Conservation (phyloP, 2,329 filamentous ascomycete species). For the Aspergillus sp. region DNA sequence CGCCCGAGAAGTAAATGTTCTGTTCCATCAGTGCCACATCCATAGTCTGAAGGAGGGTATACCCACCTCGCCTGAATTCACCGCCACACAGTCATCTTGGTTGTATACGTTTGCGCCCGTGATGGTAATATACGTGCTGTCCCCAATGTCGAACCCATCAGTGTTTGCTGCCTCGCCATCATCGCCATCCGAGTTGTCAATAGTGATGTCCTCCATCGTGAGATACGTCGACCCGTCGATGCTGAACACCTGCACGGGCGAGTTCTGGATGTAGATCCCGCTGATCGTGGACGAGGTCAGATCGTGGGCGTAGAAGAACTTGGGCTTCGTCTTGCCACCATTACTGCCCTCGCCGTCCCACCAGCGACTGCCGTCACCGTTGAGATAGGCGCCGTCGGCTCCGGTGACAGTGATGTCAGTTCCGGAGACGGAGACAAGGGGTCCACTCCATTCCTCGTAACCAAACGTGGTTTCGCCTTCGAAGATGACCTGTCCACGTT, state of each 20-base stretch:
- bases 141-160: slow-evolving; percentile 44
- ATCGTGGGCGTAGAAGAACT: slow-evolving; percentile 59
- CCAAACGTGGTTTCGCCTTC: slow-evolving; percentile 67
- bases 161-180: slow-evolving; percentile 53
- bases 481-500: slow-evolving; percentile 55
- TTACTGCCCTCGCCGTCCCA: slow-evolving; percentile 65
- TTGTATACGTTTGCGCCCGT: slow-evolving; percentile 56
- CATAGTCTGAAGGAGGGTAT: no score
- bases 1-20: slow-evolving; percentile 27
- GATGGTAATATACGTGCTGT: slow-evolving; percentile 54
- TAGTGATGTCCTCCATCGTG: slow-evolving; percentile 54
- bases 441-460: slow-evolving; percentile 66
- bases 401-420: slow-evolving; percentile 56
- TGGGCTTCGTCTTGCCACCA: slow-evolving; percentile 65
- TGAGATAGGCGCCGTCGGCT: slow-evolving; percentile 54
- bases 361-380: slow-evolving; percentile 59
- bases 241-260: slow-evolving; percentile 42
- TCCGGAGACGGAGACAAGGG: slow-evolving; percentile 63
- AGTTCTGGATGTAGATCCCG: slow-evolving; percentile 39
- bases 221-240: slow-evolving; percentile 50
- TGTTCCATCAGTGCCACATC: background rate
- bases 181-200: slow-evolving; percentile 62
- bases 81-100: slow-evolving; percentile 62
- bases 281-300: slow-evolving; percentile 37
- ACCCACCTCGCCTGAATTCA: slow-evolving; percentile 55